These are phyloP conservation scores for Prunus davidiana DNA, from an alignment of 306 rosid species.

Conservation along the genomic window DNA sequence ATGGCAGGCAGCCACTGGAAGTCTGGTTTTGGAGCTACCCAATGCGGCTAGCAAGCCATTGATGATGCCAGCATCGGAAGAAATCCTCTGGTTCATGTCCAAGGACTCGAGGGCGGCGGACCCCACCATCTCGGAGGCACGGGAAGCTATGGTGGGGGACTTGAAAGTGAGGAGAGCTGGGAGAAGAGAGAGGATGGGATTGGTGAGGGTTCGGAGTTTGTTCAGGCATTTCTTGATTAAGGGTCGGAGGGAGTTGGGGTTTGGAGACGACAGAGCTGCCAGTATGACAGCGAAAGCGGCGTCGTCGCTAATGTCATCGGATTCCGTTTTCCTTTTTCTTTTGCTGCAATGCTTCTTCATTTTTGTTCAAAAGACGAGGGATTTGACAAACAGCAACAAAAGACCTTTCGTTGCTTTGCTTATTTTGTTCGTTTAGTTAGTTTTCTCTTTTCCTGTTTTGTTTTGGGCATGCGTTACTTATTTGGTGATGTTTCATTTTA, in stretches of 20 bases:
- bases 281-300: conserved; percentile 43
- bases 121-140: conserved; percentile 43
- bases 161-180: conserved; percentile 49
- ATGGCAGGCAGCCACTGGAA: conserved; percentile 57
- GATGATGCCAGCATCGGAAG: conserved; percentile 49
- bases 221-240: conserved; percentile 47
- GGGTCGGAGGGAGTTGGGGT: conserved; percentile 27
- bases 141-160: conserved; percentile 27
- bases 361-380: neutral
- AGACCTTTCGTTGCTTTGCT: too few species aligned
- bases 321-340: conserved; percentile 31
- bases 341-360: conserved; percentile 21
- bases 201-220: conserved; percentile 37
- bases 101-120: conserved; percentile 56
- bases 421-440: too few species aligned
- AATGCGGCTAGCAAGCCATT: conserved; percentile 42
- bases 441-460: too few species aligned
- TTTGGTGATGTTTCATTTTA: too few species aligned
- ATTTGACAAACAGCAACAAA: too few species aligned
- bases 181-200: conserved; percentile 51
- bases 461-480: too few species aligned
- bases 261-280: conserved; percentile 39
- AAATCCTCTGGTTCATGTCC: conserved; percentile 49
- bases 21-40: conserved; percentile 30
- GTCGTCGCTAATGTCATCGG: neutral